Base-by-base conservation (phyloP, 352 stramenopile genomes). In the Pythium oligandrum region DNA sequence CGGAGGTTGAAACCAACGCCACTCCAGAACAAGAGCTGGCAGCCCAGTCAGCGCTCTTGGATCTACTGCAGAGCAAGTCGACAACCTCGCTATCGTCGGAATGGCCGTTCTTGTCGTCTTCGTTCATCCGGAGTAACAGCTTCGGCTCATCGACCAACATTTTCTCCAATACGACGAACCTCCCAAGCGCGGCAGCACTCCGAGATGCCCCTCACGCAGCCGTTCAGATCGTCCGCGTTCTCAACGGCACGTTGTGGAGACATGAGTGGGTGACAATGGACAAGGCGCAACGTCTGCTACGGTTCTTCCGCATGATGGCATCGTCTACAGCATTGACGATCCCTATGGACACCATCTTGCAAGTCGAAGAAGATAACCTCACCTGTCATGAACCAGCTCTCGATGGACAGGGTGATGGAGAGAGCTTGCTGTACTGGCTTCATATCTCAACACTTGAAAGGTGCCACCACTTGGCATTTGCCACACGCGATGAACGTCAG, bases 211-310 rank as follows among this genome's bases (percentile, higher is more conserved):
- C 60, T 1, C 63, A 68, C 7, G 66, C 59, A 1, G 58, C 55
- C 0, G 56, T 68, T 17, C 75, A 86, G 31, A 65, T 83, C 3
- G 52, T 86, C 4, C 75, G 75, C 6, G 66, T 69, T 8, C 45
- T 82, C 3, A 65, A 44, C 7, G 44, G 53, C 2, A 67, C 51
- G 3, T 63, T 67, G 12, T 86, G 75, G 75, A 64, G 75, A 10
- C 70, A 83, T 51, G 75, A 86, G 45, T 86, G 72, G 72, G 48
- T 83, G 9, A 69, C 64, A n/a, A 43, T 86, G 2, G 70, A 86
- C 50, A 63, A 64, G 32, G 45, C 55, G 6, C 58, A 64, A 1
- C 61, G 65, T 9, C 40, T 67, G 5, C 55, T 86, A 2, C 64
- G 70, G 0, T 83, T 86, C 46, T 81, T 78, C 42, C 64, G 72